phyloP scores from a whole-genome alignment of 441 rosid species.

The Rhodomyrtus psidioides region DNA sequence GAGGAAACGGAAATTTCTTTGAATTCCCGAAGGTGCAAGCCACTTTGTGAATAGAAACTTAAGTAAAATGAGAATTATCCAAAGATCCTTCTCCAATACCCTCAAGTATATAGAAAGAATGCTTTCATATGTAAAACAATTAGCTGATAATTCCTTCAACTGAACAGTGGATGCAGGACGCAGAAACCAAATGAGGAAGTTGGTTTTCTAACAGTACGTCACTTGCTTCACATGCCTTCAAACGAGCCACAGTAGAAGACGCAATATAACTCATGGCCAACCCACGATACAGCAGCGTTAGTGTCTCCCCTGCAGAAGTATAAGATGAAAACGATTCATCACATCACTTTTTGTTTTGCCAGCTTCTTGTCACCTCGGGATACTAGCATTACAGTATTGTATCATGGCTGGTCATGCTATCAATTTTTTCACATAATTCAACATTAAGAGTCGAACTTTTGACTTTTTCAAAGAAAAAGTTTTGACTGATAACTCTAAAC shows the following conservation, averaged over 20 bases:
- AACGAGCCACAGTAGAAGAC: background rate
- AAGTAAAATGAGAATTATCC: background rate
- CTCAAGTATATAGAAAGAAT: background rate
- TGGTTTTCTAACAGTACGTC: constrained; percentile 32
- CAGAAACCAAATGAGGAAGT: constrained; percentile 28
- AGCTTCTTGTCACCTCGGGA: background rate
- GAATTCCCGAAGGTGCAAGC: background rate
- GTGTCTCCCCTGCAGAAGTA: constrained; percentile 18
- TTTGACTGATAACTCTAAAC: background rate
- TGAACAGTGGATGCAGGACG: constrained; percentile 46
- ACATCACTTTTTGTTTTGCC: background rate
- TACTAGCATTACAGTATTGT: background rate
- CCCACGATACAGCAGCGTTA: constrained; percentile 3
- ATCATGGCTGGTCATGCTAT: background rate
- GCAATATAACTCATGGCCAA: background rate
- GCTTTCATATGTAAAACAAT: background rate
- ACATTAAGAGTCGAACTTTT: background rate
- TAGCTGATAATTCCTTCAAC: background rate
- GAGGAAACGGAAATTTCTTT: background rate
- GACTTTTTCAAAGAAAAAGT: background rate
- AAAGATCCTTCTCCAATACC: background rate
- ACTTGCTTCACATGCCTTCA: constrained; percentile 28
- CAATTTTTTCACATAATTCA: background rate
- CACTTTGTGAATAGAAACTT: background rate
- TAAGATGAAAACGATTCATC: background rate